A percentile compares a stretch with the other conserved stretches of the same genome.
Evolutionary conservation across 352 stramenopile genomes (phyloP).

Genomic region (Phytophthora macrochlamydospora): DNA sequence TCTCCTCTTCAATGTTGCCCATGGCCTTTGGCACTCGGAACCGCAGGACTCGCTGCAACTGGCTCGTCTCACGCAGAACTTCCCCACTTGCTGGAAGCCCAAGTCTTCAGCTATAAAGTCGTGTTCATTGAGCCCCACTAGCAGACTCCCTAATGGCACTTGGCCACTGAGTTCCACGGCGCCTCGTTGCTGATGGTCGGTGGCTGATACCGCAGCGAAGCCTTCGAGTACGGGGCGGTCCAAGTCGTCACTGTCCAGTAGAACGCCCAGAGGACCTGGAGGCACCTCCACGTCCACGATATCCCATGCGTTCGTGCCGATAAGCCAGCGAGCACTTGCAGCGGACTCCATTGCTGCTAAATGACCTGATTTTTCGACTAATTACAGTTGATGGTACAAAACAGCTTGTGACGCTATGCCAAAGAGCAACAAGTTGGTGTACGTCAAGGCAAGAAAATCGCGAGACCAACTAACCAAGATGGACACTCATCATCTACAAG

Average conservation of each 20-base stretch:
- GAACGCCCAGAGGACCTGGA: slow-evolving; percentile 58
- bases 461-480: no score
- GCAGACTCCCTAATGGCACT: slow-evolving; percentile 47
- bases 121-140: slow-evolving; percentile 67
- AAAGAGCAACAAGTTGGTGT: no score
- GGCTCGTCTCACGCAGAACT: slow-evolving; percentile 57
- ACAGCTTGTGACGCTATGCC: no score
- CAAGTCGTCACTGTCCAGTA: slow-evolving; percentile 54
- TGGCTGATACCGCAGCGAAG: slow-evolving; percentile 44
- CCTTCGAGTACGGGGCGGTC: slow-evolving; percentile 54
- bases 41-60: slow-evolving; percentile 39
- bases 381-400: no score
- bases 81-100: slow-evolving; percentile 44
- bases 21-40: slow-evolving; percentile 45
- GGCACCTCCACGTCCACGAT: slow-evolving; percentile 53
- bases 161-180: slow-evolving; percentile 52
- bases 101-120: slow-evolving; percentile 47
- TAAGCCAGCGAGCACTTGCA: slow-evolving; percentile 17
- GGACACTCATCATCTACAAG: no score
- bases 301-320: background rate
- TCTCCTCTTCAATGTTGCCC: slow-evolving; percentile 16
- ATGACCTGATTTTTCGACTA: no score
- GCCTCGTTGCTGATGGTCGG: slow-evolving; percentile 34
- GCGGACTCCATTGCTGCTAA: slow-evolving; percentile 7
- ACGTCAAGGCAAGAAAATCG: no score